Base-by-base conservation (phyloP, 106 monocot species). In the Gastrodia elata region DNA sequence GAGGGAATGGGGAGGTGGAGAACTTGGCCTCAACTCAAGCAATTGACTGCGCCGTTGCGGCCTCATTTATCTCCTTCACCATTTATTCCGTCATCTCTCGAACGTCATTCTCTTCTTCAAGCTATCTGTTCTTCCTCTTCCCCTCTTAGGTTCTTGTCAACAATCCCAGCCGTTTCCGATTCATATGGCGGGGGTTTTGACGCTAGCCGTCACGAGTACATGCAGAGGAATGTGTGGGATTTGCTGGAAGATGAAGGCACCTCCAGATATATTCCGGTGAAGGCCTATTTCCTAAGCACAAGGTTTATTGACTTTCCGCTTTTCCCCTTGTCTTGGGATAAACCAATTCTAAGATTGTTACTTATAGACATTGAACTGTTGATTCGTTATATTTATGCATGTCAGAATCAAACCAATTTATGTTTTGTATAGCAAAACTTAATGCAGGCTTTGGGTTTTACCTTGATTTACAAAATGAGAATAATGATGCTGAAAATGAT, bases 201-300 rank as follows among this genome's bases (percentile, higher is more conserved):
- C 36, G 25, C 44, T 25, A 75, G 68, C 37, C 75, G 64, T 15
- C 49, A 69, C 22, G 71, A 55, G 32, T 30, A 76, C 27, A 46
- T 52, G 27, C 73, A 76, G 22, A 69, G 61, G 28, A 64, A 67
- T 28, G 44, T 48, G 2, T 56, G 55, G 20, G 83, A 72, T 16
- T 55, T 52, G 4, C 67, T 56, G 22, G 84, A 82, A 22, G 81
- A 79, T 11, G 87, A 84, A 42, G 76, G 68, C 14, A 57, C 68
- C 38, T 80, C 46, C n/a, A 78, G 76, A 74, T 84, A 76, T 71
- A 74, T 87, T 49, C 87, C 87, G 38, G 87, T 87, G 39, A 87
- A 87, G 76, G 87, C 84, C 1, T 87, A 81, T 65, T 84, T 84
- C 71, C 73, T 87, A 43, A 84, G 76, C 20, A 84, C 87, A 16